Conservation (phyloP, 179 eudicot species). For the Monotropa hypopitys region DNA sequence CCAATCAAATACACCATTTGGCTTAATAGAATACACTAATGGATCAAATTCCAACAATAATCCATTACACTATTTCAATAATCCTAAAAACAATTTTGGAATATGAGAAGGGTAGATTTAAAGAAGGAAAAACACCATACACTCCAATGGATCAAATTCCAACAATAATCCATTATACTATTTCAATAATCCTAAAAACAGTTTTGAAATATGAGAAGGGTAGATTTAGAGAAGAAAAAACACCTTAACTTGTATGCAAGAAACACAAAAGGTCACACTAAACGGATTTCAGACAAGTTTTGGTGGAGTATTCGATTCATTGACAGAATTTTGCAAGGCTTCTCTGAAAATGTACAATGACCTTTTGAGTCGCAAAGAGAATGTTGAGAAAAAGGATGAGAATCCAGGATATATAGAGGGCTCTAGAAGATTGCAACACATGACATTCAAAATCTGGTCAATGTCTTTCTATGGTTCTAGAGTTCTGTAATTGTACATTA, state of each 20-base stretch:
- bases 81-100: no score
- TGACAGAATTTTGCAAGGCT: constrained; percentile 62
- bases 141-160: no score
- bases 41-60: no score
- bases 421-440: constrained; percentile 28
- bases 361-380: constrained; percentile 25
- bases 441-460: constrained; percentile 12
- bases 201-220: no score
- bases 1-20: no score
- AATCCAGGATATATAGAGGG: constrained; percentile 27
- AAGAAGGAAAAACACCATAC: no score
- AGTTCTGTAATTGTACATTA: constrained; percentile 25
- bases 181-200: no score
- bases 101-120: no score
- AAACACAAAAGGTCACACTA: constrained; percentile 60
- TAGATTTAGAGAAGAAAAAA: constrained; percentile 72
- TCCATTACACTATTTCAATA: no score
- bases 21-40: no score
- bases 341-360: constrained; percentile 59
- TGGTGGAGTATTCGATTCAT: constrained; percentile 48
- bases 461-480: constrained; percentile 19
- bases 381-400: constrained; percentile 26
- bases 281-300: constrained; percentile 85
- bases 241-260: constrained; percentile 61
- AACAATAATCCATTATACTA: no score